A percentile compares a stretch with the other conserved stretches of the same genome.
Evolutionary conservation across 208 protist species (phyloP).

Genomic region (Wallacemonas sp.): DNA sequence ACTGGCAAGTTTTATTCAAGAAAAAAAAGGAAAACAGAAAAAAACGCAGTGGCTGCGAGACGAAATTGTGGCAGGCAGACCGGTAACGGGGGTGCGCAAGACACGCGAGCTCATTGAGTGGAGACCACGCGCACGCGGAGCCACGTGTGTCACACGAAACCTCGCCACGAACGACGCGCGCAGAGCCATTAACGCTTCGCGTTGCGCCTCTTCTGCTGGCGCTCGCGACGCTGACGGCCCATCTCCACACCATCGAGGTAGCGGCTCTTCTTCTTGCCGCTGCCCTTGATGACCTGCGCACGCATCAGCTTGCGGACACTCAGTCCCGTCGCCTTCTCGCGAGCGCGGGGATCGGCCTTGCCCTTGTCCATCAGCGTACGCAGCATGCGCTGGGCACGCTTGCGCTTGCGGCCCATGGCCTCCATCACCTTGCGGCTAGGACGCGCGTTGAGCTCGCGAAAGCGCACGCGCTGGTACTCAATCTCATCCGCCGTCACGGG

Average conservation of each 20-base stretch:
- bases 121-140: no score
- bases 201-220: constrained; percentile 33
- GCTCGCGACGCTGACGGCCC: constrained; percentile 58
- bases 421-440: constrained; percentile 98
- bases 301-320: constrained; percentile 90
- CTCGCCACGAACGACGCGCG: neutral
- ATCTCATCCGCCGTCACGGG: constrained; percentile 92
- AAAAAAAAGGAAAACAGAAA: no score
- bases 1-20: no score
- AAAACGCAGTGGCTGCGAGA: no score
- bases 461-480: constrained; percentile 88
- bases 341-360: constrained; percentile 83
- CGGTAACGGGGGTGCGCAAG: no score
- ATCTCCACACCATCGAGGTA: constrained; percentile 75
- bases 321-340: constrained; percentile 78
- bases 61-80: no score
- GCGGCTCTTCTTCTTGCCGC: constrained; percentile 71
- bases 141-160: no score
- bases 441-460: constrained; percentile 94
- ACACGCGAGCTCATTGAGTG: no score
- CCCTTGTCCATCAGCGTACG: constrained; percentile 87
- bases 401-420: constrained; percentile 96
- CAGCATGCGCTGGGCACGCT: constrained; percentile 81
- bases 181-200: constrained; percentile 11
- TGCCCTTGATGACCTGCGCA: constrained; percentile 79